phyloP scores from a whole-genome alignment of 345 rosid species.

The Eutrema yunnanense region DNA sequence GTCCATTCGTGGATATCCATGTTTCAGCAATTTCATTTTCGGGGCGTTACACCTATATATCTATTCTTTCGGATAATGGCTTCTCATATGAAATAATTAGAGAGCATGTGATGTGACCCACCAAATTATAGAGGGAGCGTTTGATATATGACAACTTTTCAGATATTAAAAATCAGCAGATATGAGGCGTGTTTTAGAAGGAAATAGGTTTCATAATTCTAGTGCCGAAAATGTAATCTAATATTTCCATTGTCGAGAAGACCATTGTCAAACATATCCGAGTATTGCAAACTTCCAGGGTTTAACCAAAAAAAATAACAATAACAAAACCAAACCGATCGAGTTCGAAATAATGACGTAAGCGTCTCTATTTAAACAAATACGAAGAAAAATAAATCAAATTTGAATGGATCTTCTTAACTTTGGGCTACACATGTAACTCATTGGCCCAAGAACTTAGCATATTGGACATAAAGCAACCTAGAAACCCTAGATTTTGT shows the following conservation, averaged over 20 bases:
- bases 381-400: background rate
- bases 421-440: background rate
- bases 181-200: background rate
- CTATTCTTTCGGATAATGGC: slow-evolving; percentile 10
- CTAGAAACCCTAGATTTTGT: background rate
- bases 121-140: slow-evolving; percentile 1
- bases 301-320: background rate
- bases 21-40: slow-evolving; percentile 17
- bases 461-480: background rate
- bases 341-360: no score
- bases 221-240: background rate
- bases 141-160: slow-evolving; percentile 5
- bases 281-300: background rate
- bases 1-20: slow-evolving; percentile 31
- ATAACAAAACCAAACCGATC: no score
- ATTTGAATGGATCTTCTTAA: background rate
- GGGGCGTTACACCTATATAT: slow-evolving; percentile 12
- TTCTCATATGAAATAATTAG: slow-evolving; percentile 21
- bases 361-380: background rate
- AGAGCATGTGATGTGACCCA: slow-evolving; percentile 29
- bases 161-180: background rate
- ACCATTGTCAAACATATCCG: background rate
- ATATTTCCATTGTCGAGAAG: background rate
- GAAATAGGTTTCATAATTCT: background rate
- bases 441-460: background rate